phyloP scores from a whole-genome alignment of 441 rosid genomes.

The Daphne laureola region DNA sequence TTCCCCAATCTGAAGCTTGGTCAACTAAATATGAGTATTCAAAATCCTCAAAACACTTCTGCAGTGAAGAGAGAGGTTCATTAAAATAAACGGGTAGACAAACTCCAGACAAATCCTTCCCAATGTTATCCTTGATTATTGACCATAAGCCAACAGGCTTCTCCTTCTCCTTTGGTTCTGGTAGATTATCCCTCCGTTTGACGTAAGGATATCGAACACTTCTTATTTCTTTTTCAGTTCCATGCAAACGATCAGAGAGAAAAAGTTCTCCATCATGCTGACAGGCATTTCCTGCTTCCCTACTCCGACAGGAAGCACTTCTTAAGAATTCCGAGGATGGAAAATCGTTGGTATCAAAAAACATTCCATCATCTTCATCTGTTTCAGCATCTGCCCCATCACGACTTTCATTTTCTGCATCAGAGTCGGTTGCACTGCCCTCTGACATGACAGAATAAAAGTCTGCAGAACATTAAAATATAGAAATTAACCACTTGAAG shows the following conservation, averaged over 20 bases:
- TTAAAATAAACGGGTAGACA: conserved; percentile 96
- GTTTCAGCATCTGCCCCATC: conserved; percentile 81
- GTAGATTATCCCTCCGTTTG: conserved; percentile 78
- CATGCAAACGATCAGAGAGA: conserved; percentile 43
- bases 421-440: conserved; percentile 80
- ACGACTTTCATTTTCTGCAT: conserved; percentile 84
- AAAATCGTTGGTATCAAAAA: conserved; percentile 83
- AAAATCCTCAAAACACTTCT: conserved; percentile 96
- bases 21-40: conserved; percentile 87
- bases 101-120: conserved; percentile 95
- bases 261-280: conserved; percentile 43
- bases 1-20: conserved; percentile 85
- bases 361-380: conserved; percentile 72
- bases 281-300: conserved; percentile 59
- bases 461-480: conserved; percentile 39
- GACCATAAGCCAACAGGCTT: conserved; percentile 95
- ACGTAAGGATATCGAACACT: conserved; percentile 62
- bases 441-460: conserved; percentile 97
- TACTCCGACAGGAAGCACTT: conserved; percentile 80
- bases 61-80: conserved; percentile 91
- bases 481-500: neutral
- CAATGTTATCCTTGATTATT: conserved; percentile 89
- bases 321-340: conserved; percentile 72
- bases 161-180: conserved; percentile 93
- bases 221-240: conserved; percentile 38